Percentiles rank a stretch among this genome's conserved stretches.
Evolutionary conservation across 2,329 filamentous ascomycete genomes (phyloP).

Genomic region (Diaporthe sp.): DNA sequence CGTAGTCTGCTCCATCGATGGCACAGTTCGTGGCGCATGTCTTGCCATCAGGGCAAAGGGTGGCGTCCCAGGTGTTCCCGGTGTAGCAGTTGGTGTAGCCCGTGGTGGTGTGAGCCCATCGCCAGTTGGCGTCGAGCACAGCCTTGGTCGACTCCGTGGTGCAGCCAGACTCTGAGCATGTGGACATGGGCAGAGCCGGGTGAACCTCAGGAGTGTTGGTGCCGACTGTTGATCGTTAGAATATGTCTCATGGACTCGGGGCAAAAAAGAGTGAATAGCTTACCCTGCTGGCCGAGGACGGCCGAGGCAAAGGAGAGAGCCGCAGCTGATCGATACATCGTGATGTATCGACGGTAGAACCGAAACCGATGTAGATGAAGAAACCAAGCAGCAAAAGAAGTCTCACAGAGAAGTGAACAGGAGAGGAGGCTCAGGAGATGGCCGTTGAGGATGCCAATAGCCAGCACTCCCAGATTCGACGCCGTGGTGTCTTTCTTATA

Average conservation of each 20-base stretch:
- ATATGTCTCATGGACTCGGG: no score
- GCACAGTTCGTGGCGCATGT: constrained; percentile 69
- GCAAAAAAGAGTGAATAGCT: neutral
- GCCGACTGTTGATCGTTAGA: constrained; percentile 50
- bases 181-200: constrained; percentile 60
- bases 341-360: constrained; percentile 9
- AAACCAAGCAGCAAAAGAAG: neutral
- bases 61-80: constrained; percentile 61
- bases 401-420: constrained; percentile 19
- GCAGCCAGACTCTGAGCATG: constrained; percentile 61
- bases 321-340: constrained; percentile 44
- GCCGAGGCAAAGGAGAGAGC: constrained; percentile 47
- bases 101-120: constrained; percentile 65
- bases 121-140: constrained; percentile 64
- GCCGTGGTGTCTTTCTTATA: constrained; percentile 22
- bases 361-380: neutral
- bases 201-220: constrained; percentile 57
- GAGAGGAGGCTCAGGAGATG: neutral
- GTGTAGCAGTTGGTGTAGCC: constrained; percentile 65
- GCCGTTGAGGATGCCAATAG: neutral
- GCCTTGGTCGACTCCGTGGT: constrained; percentile 57
- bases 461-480: neutral
- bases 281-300: constrained; percentile 48
- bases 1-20: constrained; percentile 68
- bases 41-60: constrained; percentile 61